These are phyloP conservation scores for Populus davidiana DNA, from an alignment of 345 rosid species.

Conservation along the genomic window DNA sequence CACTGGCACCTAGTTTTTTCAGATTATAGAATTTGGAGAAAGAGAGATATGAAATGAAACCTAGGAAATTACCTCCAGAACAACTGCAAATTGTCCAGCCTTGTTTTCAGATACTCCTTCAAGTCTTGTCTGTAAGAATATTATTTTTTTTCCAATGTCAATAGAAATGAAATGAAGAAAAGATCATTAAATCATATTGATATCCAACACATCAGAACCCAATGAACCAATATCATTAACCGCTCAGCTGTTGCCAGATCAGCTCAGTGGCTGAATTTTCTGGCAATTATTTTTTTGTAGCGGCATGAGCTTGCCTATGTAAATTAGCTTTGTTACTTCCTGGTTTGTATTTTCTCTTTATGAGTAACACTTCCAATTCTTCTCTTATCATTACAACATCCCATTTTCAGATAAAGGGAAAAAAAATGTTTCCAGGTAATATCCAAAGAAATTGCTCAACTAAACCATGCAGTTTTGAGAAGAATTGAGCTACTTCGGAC, in stretches of 20 bases:
- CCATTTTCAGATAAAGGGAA: neutral
- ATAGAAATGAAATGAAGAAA: neutral
- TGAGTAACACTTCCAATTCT: neutral
- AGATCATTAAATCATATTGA: neutral
- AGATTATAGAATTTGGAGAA: neutral
- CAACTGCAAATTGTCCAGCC: slow-evolving; percentile 65
- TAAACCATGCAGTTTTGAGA: neutral
- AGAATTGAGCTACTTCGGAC: neutral
- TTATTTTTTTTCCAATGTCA: neutral
- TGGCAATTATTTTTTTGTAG: neutral
- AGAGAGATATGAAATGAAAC: neutral
- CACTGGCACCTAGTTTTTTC: neutral
- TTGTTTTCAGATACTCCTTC: slow-evolving; percentile 57
- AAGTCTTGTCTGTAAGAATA: slow-evolving; percentile 55
- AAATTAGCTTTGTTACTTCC: neutral
- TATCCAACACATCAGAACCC: neutral
- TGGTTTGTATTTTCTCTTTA: neutral
- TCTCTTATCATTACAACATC: neutral
- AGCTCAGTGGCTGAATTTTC: neutral
- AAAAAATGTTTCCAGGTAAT: neutral
- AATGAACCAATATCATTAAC: neutral
- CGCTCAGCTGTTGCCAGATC: neutral
- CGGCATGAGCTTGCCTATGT: neutral
- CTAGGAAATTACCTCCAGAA: slow-evolving; percentile 58
- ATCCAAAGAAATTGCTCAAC: neutral